These are phyloP conservation scores for Zygosaccharomyces pseudorouxii DNA, from an alignment of 805 yeast species.

Conservation along the genomic window DNA sequence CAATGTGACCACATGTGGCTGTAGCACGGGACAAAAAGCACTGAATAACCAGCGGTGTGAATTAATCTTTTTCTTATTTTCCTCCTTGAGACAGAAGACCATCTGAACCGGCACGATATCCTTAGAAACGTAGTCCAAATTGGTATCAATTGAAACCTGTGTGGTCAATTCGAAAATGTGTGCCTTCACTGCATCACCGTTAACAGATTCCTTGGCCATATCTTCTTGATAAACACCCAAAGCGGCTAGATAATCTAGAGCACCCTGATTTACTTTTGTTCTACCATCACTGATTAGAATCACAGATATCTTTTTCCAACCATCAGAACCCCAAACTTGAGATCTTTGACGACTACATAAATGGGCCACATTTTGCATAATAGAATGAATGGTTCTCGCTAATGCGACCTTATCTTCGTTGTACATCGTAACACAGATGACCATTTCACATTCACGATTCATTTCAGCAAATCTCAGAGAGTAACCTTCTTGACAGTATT, in stretches of 20 bases:
- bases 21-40: constrained; percentile 85
- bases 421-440: constrained; percentile 93
- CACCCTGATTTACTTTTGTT: constrained; percentile 77
- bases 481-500: constrained; percentile 74
- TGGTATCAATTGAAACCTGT: constrained; percentile 86
- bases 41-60: constrained; percentile 98
- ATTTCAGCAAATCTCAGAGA: constrained; percentile 79
- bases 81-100: constrained; percentile 86
- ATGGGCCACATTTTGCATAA: constrained; percentile 87
- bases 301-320: constrained; percentile 96
- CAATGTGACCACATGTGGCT: constrained; percentile 84
- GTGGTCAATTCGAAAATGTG: constrained; percentile 96
- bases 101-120: constrained; percentile 93
- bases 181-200: constrained; percentile 85
- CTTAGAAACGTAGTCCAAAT: constrained; percentile 83
- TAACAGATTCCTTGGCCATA: constrained; percentile 90
- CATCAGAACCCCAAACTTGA: constrained; percentile 89
- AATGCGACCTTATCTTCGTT: constrained; percentile 88
- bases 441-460: constrained; percentile 88
- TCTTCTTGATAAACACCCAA: constrained; percentile 97
- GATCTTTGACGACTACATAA: constrained; percentile 76
- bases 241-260: constrained; percentile 83
- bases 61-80: constrained; percentile 87
- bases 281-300: constrained; percentile 93
- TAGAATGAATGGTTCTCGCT: constrained; percentile 91